Evolutionary conservation across 768 basidiomycete genomes (phyloP), one percentile per base, ranked within the genome.

Genomic region (Mycena capillaripes): DNA sequence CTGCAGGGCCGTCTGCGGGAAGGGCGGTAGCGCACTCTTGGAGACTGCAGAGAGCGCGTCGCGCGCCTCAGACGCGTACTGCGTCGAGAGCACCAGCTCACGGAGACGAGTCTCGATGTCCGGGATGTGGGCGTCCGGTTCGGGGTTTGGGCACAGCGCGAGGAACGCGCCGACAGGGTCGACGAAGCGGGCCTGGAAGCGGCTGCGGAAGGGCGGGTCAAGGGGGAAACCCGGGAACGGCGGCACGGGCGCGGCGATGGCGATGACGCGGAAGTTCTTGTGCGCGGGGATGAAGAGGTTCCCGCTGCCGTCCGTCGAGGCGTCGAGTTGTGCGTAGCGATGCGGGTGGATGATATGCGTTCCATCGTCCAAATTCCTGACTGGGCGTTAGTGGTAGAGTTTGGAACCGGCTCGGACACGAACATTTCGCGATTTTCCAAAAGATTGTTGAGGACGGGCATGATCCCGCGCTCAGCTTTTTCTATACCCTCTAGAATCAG

Each of bases 401-500:
- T 30, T 61, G 55, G 30, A 25, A 10, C 11, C 14, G 42, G 12
- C 14, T 17, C 4, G n/a, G 29, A 32, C 8, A 65, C 82, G 55
- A 75, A 90, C 90, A 93, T 90, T 81, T 93, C 91, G n/a, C 91
- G 82, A 77, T 92, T 92, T 80, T 93, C 91, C 50, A 93, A 76
- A 6, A 93, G 82, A 78, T 92, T 93, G 74, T 92, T 92, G 7
- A 93, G 82, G 19, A 92, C 89, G 19, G 91, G 91, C 91, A 92
- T 92, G 30, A 92, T 93, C 32, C 91, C 91, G 27, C 91, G 86
- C 75, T 92, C 91, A 8, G 91, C 91, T 79, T 92, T 92, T 78
- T 93, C 91, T 77, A 92, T 89, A 23, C 91, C 91, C 76, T 93
- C 91, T 56, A 92, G 79, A 58, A 93, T 91, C 29, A 93, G 83